Conservation (phyloP, 2,329 filamentous ascomycete genomes). For the Paecilomyces niveus region DNA sequence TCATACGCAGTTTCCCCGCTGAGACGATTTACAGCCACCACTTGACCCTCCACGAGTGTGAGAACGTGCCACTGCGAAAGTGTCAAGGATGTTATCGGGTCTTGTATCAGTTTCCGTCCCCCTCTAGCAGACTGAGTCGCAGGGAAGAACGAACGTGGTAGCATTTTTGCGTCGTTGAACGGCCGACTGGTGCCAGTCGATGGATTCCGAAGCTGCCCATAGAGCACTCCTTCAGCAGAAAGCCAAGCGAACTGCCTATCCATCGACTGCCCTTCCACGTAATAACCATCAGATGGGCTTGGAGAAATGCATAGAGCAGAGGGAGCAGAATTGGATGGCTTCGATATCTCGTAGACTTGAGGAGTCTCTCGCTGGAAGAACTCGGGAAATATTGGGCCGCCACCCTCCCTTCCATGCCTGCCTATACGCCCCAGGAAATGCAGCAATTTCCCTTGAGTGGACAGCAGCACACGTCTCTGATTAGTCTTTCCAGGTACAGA, state of each 20-base stretch:
- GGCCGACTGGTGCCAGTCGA: slow-evolving; percentile 65
- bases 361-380: slow-evolving; percentile 85
- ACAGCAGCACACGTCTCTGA: slow-evolving; percentile 67
- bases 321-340: slow-evolving; percentile 51
- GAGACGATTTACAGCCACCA: slow-evolving; percentile 80
- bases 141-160: slow-evolving; percentile 67
- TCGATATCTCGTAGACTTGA: slow-evolving; percentile 63
- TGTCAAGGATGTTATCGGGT: slow-evolving; percentile 70
- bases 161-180: slow-evolving; percentile 70
- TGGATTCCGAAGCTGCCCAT: slow-evolving; percentile 68
- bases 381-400: slow-evolving; percentile 75
- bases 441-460: slow-evolving; percentile 69
- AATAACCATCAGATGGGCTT: slow-evolving; percentile 57
- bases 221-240: slow-evolving; percentile 75
- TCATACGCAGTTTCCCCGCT: slow-evolving; percentile 83
- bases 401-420: slow-evolving; percentile 65
- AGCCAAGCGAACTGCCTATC: slow-evolving; percentile 79
- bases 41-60: slow-evolving; percentile 69
- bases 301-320: slow-evolving; percentile 72
- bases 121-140: slow-evolving; percentile 59
- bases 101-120: slow-evolving; percentile 58
- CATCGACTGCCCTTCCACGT: slow-evolving; percentile 37
- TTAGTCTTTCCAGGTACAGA: slow-evolving; percentile 62
- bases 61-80: slow-evolving; percentile 93
- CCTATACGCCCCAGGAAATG: slow-evolving; percentile 76